Conservation (phyloP, 371 early-diverging fungal genomes). For the Parasitella parasitica region DNA sequence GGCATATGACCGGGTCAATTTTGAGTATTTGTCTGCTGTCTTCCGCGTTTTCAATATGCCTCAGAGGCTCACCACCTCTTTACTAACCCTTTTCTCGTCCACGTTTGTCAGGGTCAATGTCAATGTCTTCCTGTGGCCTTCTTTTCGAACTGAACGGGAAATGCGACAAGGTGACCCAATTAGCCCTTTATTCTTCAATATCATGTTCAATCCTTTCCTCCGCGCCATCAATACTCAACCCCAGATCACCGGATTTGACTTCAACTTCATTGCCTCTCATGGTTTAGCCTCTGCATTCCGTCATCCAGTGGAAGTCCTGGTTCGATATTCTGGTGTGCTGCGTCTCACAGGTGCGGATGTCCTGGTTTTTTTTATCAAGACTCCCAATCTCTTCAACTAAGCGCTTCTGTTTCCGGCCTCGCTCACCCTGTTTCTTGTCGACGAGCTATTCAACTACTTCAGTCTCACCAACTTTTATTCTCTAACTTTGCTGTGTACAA, state of each 20-base stretch:
- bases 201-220: slow-evolving; percentile 14
- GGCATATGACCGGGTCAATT: slow-evolving; percentile 6
- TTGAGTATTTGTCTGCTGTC: slow-evolving; percentile 1
- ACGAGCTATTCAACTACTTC: too few species aligned
- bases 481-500: too few species aligned
- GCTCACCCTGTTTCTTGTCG: too few species aligned
- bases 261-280: too few species aligned
- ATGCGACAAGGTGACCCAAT: slow-evolving; percentile 19
- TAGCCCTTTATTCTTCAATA: slow-evolving; percentile 12
- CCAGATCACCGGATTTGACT: not conserved
- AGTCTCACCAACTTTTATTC: too few species aligned
- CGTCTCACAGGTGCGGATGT: too few species aligned
- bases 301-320: too few species aligned
- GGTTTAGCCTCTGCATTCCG: too few species aligned
- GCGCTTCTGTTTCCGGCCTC: too few species aligned
- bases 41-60: slow-evolving; percentile 12
- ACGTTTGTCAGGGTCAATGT: not conserved
- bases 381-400: too few species aligned
- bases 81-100: not conserved
- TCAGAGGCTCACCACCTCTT: slow-evolving; percentile 11
- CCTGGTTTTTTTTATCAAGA: too few species aligned
- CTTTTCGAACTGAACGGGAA: not conserved
- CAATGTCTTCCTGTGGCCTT: not conserved
- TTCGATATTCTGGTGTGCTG: too few species aligned
- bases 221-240: not conserved